Percentiles rank a stretch among this genome's conserved stretches.
Conservation (phyloP, 495 filamentous ascomycete species). For the Extremus antarcticus region DNA sequence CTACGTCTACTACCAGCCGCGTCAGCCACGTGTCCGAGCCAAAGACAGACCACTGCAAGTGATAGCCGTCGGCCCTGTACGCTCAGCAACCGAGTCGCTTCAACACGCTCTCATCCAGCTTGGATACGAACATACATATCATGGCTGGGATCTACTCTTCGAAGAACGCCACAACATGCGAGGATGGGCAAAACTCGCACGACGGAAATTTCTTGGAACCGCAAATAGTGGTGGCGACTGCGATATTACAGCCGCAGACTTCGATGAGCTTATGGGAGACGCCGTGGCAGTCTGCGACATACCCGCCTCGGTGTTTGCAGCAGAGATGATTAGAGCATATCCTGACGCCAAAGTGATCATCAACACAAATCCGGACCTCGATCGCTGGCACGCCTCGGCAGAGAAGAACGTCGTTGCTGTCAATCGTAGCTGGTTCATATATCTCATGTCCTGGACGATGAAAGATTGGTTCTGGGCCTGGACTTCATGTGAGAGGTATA, state of each 20-base stretch:
- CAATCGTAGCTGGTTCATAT: slow-evolving; percentile 1
- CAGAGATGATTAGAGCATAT: background rate
- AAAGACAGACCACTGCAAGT: slow-evolving; percentile 23
- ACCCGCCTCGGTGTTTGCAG: background rate
- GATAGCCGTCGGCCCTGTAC: slow-evolving; percentile 21
- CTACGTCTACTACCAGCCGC: background rate
- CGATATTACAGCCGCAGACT: slow-evolving; percentile 6
- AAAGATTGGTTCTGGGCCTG: background rate
- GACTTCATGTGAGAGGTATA: background rate
- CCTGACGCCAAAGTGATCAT: background rate
- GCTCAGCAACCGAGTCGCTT: slow-evolving; percentile 27
- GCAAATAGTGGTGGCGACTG: background rate
- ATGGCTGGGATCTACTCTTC: slow-evolving; percentile 21
- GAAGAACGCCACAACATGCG: background rate
- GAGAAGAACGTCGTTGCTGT: background rate
- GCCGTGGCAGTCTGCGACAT: background rate
- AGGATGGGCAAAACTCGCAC: slow-evolving; percentile 5
- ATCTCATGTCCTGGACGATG: slow-evolving; percentile 7
- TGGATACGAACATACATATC: slow-evolving; percentile 24
- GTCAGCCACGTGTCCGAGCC: background rate
- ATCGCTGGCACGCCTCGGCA: slow-evolving; percentile 1
- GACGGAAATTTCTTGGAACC: slow-evolving; percentile 15
- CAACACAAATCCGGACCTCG: background rate
- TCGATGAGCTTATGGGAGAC: slow-evolving; percentile 1
- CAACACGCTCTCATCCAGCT: slow-evolving; percentile 19